These are phyloP conservation scores for Shiraia bambusicola DNA, from an alignment of 2,329 filamentous ascomycete genomes.

Conservation along the genomic window DNA sequence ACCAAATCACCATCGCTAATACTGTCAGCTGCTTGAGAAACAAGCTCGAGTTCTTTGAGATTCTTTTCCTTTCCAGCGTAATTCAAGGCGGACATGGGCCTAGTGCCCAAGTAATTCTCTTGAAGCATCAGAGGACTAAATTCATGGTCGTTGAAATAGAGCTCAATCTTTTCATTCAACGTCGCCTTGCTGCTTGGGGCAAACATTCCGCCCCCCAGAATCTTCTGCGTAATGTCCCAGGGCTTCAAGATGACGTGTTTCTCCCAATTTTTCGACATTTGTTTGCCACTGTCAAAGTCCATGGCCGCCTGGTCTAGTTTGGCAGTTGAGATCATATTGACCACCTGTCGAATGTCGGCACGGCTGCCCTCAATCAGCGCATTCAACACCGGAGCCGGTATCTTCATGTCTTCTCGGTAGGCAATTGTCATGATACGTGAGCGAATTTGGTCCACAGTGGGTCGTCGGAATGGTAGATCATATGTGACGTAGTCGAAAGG, in stretches of 20 bases:
- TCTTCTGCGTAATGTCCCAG: conserved; percentile 96
- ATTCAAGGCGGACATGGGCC: conserved; percentile 65
- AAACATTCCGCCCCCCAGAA: conserved; percentile 86
- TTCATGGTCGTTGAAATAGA: conserved; percentile 99
- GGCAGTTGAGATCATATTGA: conserved; percentile 96
- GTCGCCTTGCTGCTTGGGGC: conserved; percentile 78
- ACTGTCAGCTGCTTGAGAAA: conserved; percentile 85
- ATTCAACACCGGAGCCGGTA: conserved; percentile 81
- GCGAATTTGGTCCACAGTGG: conserved; percentile 86
- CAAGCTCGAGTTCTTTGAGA: conserved; percentile 81
- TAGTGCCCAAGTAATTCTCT: conserved; percentile 91
- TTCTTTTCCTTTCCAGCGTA: conserved; percentile 69
- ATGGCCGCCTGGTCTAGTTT: conserved; percentile 82
- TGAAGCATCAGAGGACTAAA: conserved; percentile 98
- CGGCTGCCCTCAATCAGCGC: conserved; percentile 93
- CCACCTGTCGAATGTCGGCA: conserved; percentile 94
- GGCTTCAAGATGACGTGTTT: conserved; percentile 96
- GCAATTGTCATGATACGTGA: conserved; percentile 94
- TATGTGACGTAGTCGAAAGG: conserved; percentile 86
- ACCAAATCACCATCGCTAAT: conserved; percentile 97
- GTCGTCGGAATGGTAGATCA: conserved; percentile 84
- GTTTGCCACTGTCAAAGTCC: conserved; percentile 81
- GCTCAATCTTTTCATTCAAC: conserved; percentile 94
- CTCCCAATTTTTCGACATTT: conserved; percentile 97
- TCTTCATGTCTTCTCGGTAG: conserved; percentile 84